Evolutionary conservation across 164 flowering plant species (phyloP), one percentile per base, ranked within the genome.

Genomic region (Berberis thunbergii): DNA sequence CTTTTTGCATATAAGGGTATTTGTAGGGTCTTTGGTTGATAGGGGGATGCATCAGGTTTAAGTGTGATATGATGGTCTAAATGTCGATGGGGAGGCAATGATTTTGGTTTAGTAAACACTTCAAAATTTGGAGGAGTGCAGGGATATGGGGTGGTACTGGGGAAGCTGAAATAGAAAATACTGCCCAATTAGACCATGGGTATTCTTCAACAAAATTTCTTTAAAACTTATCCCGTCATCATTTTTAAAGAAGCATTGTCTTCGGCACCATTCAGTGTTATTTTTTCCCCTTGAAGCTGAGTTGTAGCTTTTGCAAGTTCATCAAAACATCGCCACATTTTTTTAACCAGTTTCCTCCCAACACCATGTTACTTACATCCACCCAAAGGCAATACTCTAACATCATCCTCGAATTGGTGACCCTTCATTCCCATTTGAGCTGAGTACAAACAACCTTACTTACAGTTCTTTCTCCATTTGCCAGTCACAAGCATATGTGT

Each of bases 301-400:
- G n/a, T 12, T 26, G n/a, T n/a, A 54, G n/a, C 57, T 54, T 54
- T 11, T 11, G 26, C 5, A 54, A 12, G 12, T 54, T 54, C 4
- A 54, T 11, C 4, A 54, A 4, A 6, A 54, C 57, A 54, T 54
- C 57, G 4, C 57, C 57, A 11, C n/a, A 26, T n/a, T 54, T 11
- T 12, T 26, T 11, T 4, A 54, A n/a, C 57, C 57, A 54, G 57
- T 54, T n/a, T 11, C 26, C 57, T 11, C 57, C 57, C 5, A 54
- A n/a, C 39, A 54, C 57, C 57, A 54, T 54, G 39, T 54, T n/a
- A 54, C 57, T 54, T n/a, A 54, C 57, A 54, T 4, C 57, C 57
- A 4, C 57, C 57, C 7, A 11, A 26, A 4, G 57, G 57, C 57
- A 54, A 54, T 6, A 54, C 11, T 54, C 57, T 6, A 11, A 54